phyloP scores from a whole-genome alignment of 2,329 filamentous ascomycete genomes.

The Colletotrichum paranaense region DNA sequence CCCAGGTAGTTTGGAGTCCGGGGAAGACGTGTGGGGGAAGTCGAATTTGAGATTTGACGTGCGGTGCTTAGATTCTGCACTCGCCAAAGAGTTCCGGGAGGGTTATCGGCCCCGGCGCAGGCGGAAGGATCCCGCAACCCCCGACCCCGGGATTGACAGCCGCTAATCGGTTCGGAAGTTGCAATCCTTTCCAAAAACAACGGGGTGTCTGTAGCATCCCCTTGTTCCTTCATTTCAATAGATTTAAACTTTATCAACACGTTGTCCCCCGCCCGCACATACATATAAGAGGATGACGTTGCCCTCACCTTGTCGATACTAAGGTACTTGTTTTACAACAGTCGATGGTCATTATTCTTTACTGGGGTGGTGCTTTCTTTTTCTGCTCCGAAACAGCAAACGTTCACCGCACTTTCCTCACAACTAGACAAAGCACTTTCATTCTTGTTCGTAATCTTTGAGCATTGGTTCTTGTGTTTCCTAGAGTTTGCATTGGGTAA shows the following conservation, averaged over 20 bases:
- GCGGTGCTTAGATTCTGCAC: background rate
- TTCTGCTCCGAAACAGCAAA: background rate
- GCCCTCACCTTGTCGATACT: background rate
- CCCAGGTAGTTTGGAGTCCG: background rate
- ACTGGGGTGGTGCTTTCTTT: background rate
- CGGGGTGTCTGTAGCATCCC: background rate
- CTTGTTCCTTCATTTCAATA: background rate
- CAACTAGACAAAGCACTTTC: background rate
- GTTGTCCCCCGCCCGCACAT: background rate
- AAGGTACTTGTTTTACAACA: background rate
- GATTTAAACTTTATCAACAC: background rate
- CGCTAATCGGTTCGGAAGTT: conserved; percentile 15
- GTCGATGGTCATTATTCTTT: background rate
- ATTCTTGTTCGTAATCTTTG: background rate
- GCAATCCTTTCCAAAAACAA: background rate
- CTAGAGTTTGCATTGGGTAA: background rate
- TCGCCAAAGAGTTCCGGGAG: conserved; percentile 1
- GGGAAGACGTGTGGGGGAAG: conserved; percentile 25
- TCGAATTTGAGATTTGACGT: background rate
- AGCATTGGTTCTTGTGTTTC: background rate
- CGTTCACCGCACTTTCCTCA: background rate
- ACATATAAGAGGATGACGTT: background rate
- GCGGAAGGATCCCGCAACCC: conserved; percentile 25
- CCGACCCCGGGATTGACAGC: conserved; percentile 7
- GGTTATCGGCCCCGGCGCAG: conserved; percentile 14